phyloP scores from a whole-genome alignment of 331 rosid genomes.

The Stylosanthes scabra region DNA sequence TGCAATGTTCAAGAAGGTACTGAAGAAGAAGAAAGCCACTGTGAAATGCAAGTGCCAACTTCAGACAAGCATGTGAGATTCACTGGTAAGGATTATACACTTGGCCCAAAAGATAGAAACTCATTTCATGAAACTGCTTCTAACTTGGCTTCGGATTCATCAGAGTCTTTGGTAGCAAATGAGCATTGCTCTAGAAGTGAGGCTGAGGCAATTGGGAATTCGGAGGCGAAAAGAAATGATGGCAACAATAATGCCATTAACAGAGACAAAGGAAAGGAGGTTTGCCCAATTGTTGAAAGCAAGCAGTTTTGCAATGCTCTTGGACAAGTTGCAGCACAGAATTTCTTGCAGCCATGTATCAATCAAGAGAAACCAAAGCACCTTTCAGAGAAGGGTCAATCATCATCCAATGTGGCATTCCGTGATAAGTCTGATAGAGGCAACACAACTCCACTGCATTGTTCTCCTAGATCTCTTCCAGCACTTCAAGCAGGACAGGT shows the following conservation, averaged over 20 bases:
- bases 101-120: slow-evolving; percentile 47
- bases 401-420: slow-evolving; percentile 30
- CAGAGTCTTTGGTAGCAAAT: slow-evolving; percentile 47
- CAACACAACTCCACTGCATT: slow-evolving; percentile 29
- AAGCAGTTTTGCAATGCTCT: slow-evolving; percentile 36
- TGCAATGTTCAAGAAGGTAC: slow-evolving; percentile 36
- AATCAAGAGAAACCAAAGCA: slow-evolving; percentile 43
- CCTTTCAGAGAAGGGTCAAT: slow-evolving; percentile 40
- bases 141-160: slow-evolving; percentile 47
- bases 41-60: slow-evolving; percentile 43
- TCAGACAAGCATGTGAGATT: slow-evolving; percentile 62
- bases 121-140: slow-evolving; percentile 43
- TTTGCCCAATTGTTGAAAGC: slow-evolving; percentile 40
- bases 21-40: slow-evolving; percentile 44
- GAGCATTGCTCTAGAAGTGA: slow-evolving; percentile 44
- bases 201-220: slow-evolving; percentile 39
- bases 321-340: slow-evolving; percentile 37
- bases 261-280: slow-evolving; percentile 40
- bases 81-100: slow-evolving; percentile 56
- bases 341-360: slow-evolving; percentile 39
- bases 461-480: slow-evolving; percentile 46
- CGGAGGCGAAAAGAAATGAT: slow-evolving; percentile 46
- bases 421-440: slow-evolving; percentile 49
- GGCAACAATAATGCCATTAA: slow-evolving; percentile 28
- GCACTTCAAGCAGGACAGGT: slow-evolving; percentile 42